phyloP scores from a whole-genome alignment of 192 early-diverging fungal genomes.

The Spizellomyces sp. region DNA sequence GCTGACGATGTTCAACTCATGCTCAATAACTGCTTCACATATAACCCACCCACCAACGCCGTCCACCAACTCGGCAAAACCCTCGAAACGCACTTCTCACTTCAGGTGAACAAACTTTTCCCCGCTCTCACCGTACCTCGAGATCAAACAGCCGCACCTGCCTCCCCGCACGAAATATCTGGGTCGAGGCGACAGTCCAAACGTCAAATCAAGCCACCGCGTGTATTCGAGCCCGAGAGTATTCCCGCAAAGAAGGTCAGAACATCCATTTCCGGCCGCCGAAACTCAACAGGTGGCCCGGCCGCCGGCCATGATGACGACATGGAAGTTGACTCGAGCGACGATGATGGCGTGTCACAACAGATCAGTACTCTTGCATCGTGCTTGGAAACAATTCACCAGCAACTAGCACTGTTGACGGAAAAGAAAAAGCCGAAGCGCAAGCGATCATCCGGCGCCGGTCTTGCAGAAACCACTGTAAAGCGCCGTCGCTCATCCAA shows the following conservation, averaged over 20 bases:
- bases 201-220: slow-evolving; percentile 23
- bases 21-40: slow-evolving; percentile 71
- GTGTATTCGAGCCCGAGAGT: slow-evolving; percentile 29
- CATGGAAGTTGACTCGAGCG: slow-evolving; percentile 10
- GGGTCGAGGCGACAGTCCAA: slow-evolving; percentile 20
- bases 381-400: slow-evolving; percentile 21
- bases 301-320: not conserved
- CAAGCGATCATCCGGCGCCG: slow-evolving; percentile 15
- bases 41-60: slow-evolving; percentile 66
- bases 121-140: slow-evolving; percentile 25
- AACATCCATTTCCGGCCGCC: slow-evolving; percentile 8
- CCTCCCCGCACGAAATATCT: not conserved
- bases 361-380: slow-evolving; percentile 29
- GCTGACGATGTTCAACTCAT: slow-evolving; percentile 69
- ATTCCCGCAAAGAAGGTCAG: slow-evolving; percentile 8
- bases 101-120: slow-evolving; percentile 25
- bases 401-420: slow-evolving; percentile 27
- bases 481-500: slow-evolving; percentile 16
- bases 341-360: slow-evolving; percentile 16
- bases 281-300: not conserved
- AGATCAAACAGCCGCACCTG: not conserved
- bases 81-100: slow-evolving; percentile 33
- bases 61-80: slow-evolving; percentile 33
- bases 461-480: slow-evolving; percentile 1
- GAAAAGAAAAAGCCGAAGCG: slow-evolving; percentile 26